phyloP scores from a whole-genome alignment of 768 basidiomycete genomes.

The Neoboletus magnificus region DNA sequence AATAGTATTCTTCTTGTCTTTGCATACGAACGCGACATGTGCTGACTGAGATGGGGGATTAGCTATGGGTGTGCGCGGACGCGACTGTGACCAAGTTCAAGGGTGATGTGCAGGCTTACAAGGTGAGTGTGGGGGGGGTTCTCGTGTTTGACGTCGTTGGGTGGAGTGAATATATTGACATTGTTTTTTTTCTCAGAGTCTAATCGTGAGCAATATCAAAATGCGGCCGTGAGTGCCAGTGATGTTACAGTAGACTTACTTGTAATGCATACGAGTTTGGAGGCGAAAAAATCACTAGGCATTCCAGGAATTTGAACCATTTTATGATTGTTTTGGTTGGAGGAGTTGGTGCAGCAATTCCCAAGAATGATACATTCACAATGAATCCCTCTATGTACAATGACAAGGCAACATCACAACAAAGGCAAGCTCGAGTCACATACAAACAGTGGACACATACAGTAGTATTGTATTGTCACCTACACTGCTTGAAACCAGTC shows the following conservation, averaged over 20 bases:
- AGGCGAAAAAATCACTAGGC: too few relatives aligned
- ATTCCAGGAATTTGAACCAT: too few relatives aligned
- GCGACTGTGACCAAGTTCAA: conserved; percentile 77
- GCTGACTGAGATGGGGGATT: conserved; percentile 10
- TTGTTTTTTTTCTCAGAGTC: conserved; percentile 41
- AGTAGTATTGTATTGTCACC: too few relatives aligned
- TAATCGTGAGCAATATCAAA: conserved; percentile 74
- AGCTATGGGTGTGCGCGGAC: conserved; percentile 95
- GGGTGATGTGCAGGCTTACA: conserved; percentile 90
- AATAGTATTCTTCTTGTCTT: neutral
- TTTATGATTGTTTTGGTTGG: too few relatives aligned
- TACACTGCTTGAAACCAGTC: too few relatives aligned
- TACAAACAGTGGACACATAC: too few relatives aligned
- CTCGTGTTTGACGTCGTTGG: neutral
- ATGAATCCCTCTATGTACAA: too few relatives aligned
- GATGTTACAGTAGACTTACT: neutral
- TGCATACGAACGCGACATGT: neutral
- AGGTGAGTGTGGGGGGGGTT: conserved; percentile 45
- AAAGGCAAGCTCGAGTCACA: too few relatives aligned
- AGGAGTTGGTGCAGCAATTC: too few relatives aligned
- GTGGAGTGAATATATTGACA: conserved; percentile 8
- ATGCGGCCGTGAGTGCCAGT: conserved; percentile 40
- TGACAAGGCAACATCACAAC: too few relatives aligned
- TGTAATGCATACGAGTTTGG: too few relatives aligned
- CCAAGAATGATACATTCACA: too few relatives aligned